Evolutionary conservation across 495 filamentous ascomycete species (phyloP), one percentile per base, ranked within the genome.

Genomic region (Aspergillus ostianus): DNA sequence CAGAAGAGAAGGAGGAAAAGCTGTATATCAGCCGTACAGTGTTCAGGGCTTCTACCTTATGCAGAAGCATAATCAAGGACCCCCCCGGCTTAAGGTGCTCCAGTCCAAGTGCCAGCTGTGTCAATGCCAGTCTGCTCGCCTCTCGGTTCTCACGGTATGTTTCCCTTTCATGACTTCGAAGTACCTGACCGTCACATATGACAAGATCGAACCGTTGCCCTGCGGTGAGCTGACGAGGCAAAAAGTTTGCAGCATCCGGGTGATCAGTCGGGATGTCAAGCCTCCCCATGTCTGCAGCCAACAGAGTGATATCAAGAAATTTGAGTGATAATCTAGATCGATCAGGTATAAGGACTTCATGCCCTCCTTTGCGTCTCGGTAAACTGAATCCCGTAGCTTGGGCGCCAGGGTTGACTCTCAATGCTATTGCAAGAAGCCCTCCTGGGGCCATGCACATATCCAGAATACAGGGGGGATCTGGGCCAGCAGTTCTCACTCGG

Each of bases 361-460:
- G 79, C 6, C 82, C 78, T 1, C 80, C 80, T 30, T 68, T n/a
- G 3, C 54, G 41, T 4, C 17, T 5, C 0, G 77, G 76, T 19
- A 85, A 63, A 29, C 67, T 83, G 62, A 84, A 73, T 17, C 69
- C 81, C n/a, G 59, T 56, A 6, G 70, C 72, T 15, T 26, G 51
- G 6, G 80, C 77, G 0, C 51, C 26, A 3, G 67, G 72, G 55
- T 80, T 79, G 6, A 68, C 52, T 5, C 67, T 61, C 27, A 83
- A 60, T 0, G 70, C 72, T 3, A 65, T 62, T 0, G 60, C 53
- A 10, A 77, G 71, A 60, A 80, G 87, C 4, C 77, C 82, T 8
- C 84, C 83, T 1, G 84, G 84, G 0, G 83, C 84, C 73, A 83
- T 80, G 65, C 84, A 85, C 46, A 85, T 65, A 61, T 87, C 81